Evolutionary conservation across 495 filamentous ascomycete genomes (phyloP).

Genomic region (Xylaria longipes): DNA sequence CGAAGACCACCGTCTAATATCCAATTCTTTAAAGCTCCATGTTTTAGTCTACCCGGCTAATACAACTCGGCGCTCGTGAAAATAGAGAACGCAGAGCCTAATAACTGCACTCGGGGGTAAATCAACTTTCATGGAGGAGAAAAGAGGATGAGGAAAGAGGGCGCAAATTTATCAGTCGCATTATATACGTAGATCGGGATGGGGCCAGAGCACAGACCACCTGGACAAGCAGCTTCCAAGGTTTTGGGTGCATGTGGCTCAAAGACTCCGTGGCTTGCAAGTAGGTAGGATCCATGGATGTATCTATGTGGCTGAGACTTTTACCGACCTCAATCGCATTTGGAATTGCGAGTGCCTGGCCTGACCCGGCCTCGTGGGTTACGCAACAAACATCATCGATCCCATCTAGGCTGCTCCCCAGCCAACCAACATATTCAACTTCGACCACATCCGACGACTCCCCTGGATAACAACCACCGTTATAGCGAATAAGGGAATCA

Average conservation of each 20-base stretch:
- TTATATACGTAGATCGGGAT: slow-evolving; percentile 16
- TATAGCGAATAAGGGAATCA: background rate
- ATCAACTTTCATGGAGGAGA: slow-evolving; percentile 53
- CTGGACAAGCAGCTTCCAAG: too few species aligned
- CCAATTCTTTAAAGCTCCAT: slow-evolving; percentile 59
- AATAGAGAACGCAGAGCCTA: slow-evolving; percentile 47
- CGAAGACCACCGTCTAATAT: slow-evolving; percentile 44
- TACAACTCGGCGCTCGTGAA: slow-evolving; percentile 52
- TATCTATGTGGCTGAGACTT: background rate
- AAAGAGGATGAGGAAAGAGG: slow-evolving; percentile 37
- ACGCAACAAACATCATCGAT: slow-evolving; percentile 32
- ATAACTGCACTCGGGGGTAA: slow-evolving; percentile 50
- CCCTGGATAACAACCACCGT: background rate
- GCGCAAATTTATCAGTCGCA: slow-evolving; percentile 20
- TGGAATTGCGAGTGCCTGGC: slow-evolving; percentile 30
- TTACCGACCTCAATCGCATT: slow-evolving; percentile 8
- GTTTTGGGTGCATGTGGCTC: background rate
- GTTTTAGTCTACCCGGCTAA: slow-evolving; percentile 55
- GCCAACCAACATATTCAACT: slow-evolving; percentile 10
- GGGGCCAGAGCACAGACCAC: slow-evolving; percentile 31
- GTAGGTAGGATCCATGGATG: background rate
- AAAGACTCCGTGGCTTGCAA: background rate
- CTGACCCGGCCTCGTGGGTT: slow-evolving; percentile 25
- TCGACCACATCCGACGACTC: slow-evolving; percentile 1
- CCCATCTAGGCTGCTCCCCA: slow-evolving; percentile 3